Base-by-base conservation (phyloP, 2,329 filamentous ascomycete genomes). In the Fusarium papillatum region DNA sequence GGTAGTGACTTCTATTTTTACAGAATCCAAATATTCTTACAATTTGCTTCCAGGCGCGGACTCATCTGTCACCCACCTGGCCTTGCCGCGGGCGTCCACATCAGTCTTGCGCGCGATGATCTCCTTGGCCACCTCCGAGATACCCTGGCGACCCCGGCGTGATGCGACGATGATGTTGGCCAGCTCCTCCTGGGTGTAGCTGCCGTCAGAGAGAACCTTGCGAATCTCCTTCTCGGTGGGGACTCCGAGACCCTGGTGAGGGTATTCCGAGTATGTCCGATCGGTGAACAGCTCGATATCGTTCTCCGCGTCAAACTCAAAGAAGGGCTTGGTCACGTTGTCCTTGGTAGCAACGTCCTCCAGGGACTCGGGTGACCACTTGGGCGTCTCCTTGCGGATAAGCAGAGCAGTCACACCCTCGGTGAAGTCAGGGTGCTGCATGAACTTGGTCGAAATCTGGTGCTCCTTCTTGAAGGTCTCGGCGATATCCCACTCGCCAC, bases 351-450 rank as follows among this genome's bases (percentile, higher is more conserved):
- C 83, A 66, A 98, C 90, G 43, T 93, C 92, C n/a, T 91, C 88
- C 3, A 98, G 88, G 9, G 89, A 91, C 53, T 90, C 88, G 6
- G 95, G 96, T 75, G 93, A 84, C 97, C 97, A 99, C 72, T 89
- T 86, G 2, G 96, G 94, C 26, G 88, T 87, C 75, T 85, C 78
- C 85, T 95, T 95, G 80, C 91, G 89, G 79, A 97, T 90, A 48
- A 99, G 89, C 61, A 93, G 90, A 29, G 95, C 93, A 64, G 91
- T 91, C n/a, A 99, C 96, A 66, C 97, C 97, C 85, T 98, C 95
- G 53, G 92, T 92, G 81, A 99, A 99, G 84, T 99, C 97, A 7
- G 91, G 94, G 83, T 97, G 93, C 68, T 89, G 89, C 96, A 99
- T 98, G 87, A 99, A 98, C 75, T 92, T 91, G 70, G 90, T 87